These are phyloP conservation scores for Aspergillus quadrilineatus DNA, from an alignment of 2,329 filamentous ascomycete species.

Conservation along the genomic window DNA sequence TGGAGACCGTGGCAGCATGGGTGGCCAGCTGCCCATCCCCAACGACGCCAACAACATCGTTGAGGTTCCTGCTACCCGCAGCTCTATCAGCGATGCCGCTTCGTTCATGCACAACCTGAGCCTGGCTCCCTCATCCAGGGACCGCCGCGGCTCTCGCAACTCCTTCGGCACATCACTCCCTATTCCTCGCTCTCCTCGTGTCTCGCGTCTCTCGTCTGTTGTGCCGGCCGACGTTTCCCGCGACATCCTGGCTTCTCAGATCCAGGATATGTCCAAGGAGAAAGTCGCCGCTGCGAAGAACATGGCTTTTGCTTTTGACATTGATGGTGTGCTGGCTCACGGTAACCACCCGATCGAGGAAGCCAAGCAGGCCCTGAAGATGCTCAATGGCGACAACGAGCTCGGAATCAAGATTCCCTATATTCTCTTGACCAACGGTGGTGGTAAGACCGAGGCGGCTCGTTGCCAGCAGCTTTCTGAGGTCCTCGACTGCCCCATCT, in stretches of 20 bases:
- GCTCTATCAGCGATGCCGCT: conserved; percentile 65
- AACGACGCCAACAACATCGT: conserved; percentile 54
- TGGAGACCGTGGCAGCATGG: conserved; percentile 27
- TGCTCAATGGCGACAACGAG: conserved; percentile 73
- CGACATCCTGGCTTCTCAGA: conserved; percentile 67
- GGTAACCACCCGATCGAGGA: conserved; percentile 69
- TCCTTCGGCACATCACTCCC: conserved; percentile 72
- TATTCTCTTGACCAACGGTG: conserved; percentile 74
- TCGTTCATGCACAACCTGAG: conserved; percentile 73
- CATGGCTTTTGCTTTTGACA: conserved; percentile 74
- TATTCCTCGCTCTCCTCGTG: conserved; percentile 69
- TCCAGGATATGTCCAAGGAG: conserved; percentile 65
- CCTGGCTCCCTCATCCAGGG: conserved; percentile 64
- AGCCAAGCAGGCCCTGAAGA: conserved; percentile 64
- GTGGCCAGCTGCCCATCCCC: conserved; percentile 41
- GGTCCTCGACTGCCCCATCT: conserved; percentile 65
- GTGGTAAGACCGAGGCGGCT: conserved; percentile 66
- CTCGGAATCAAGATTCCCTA: conserved; percentile 75
- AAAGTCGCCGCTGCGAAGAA: conserved; percentile 71
- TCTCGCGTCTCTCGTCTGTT: conserved; percentile 66
- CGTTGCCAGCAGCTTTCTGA: conserved; percentile 66
- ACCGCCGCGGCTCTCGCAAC: conserved; percentile 69
- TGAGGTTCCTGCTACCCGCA: conserved; percentile 68
- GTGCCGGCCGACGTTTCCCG: conserved; percentile 56
- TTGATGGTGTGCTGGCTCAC: conserved; percentile 71